phyloP scores from a whole-genome alignment of 306 rosid genomes.

The Gleditsia sinensis region DNA sequence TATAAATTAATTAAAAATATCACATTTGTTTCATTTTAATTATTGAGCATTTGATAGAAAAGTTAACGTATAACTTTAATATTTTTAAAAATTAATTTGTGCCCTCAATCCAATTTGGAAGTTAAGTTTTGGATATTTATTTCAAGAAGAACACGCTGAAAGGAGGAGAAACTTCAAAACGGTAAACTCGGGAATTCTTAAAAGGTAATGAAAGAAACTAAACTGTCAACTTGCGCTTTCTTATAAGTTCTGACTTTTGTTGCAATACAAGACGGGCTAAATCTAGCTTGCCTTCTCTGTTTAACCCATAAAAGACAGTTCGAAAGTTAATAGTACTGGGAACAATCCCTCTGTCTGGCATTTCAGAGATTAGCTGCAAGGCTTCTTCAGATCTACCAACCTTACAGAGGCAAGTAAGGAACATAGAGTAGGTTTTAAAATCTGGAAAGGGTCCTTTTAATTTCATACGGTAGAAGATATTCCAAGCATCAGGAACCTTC shows the following conservation, averaged over 20 bases:
- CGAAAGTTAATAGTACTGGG: constrained; percentile 79
- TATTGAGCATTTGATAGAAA: no score
- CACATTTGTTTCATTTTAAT: no score
- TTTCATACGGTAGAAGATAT: constrained; percentile 65
- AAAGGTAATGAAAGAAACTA: constrained; percentile 32
- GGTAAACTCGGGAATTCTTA: no score
- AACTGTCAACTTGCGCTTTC: constrained; percentile 58
- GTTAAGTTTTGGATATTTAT: no score
- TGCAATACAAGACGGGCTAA: constrained; percentile 67
- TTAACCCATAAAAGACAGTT: constrained; percentile 72
- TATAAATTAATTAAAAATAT: no score
- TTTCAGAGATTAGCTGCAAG: constrained; percentile 58
- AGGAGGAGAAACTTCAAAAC: background rate
- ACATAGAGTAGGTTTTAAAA: constrained; percentile 76
- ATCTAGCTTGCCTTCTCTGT: constrained; percentile 78
- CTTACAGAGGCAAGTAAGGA: constrained; percentile 66
- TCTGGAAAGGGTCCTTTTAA: constrained; percentile 80
- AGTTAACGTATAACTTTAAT: no score
- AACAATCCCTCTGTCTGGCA: constrained; percentile 67
- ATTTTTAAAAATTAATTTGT: no score
- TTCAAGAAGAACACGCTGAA: background rate
- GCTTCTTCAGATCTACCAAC: constrained; percentile 86
- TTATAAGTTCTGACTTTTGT: constrained; percentile 55
- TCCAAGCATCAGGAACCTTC: constrained; percentile 69
- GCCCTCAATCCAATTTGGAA: no score